Evolutionary conservation across 1,139 yeast genomes (phyloP).

Genomic region (Pneumocystis carinii): DNA sequence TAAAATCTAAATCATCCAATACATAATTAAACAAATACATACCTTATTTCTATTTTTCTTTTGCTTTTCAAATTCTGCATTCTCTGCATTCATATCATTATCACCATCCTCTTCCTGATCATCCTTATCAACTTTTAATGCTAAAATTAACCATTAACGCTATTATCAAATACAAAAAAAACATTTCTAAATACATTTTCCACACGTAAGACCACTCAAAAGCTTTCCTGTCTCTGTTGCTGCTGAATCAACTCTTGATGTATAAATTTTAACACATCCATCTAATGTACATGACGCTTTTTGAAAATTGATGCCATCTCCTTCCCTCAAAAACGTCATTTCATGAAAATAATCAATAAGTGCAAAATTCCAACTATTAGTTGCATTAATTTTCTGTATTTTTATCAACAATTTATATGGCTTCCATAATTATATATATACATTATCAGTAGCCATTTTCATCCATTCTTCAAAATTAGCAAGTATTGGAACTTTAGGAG

Average conservation of each 20-base stretch:
- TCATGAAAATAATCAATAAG: constrained; percentile 77
- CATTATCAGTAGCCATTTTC: constrained; percentile 72
- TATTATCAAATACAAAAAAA: not conserved
- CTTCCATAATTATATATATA: constrained; percentile 6
- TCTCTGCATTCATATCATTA: constrained; percentile 22
- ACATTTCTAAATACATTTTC: constrained; percentile 24
- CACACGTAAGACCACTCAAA: constrained; percentile 50
- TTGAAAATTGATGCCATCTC: constrained; percentile 56
- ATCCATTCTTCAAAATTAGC: constrained; percentile 86
- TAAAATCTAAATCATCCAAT: not conserved
- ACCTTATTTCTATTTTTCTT: constrained; percentile 21
- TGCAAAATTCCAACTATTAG: constrained; percentile 66
- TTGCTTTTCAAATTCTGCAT: constrained; percentile 17
- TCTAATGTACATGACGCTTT: constrained; percentile 67
- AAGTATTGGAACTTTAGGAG: constrained; percentile 26
- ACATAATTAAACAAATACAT: not conserved
- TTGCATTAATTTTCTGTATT: constrained; percentile 29
- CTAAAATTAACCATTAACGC: not conserved
- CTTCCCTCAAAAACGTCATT: constrained; percentile 42
- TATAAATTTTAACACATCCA: constrained; percentile 73
- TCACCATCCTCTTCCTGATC: constrained; percentile 21
- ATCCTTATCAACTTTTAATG: constrained; percentile 18
- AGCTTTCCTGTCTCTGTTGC: constrained; percentile 81
- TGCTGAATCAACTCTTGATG: constrained; percentile 79
- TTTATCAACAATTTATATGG: not conserved